Conservation (phyloP, 495 filamentous ascomycete genomes). For the Glonium stellatum region DNA sequence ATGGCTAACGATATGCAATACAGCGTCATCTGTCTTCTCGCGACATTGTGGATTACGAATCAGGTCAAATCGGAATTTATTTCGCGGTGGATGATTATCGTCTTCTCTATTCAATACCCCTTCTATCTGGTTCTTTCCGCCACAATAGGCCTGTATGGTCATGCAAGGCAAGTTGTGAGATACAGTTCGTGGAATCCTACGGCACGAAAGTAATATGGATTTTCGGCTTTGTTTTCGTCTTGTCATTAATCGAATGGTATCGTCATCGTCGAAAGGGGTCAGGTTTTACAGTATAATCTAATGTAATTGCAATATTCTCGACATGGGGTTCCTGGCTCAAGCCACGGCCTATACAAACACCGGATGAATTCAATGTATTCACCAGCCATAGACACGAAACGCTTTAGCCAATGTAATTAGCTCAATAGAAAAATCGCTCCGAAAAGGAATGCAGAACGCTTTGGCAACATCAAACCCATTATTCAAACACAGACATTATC, state of each 20-base stretch:
- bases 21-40: slow-evolving; percentile 28
- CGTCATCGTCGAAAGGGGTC: not conserved
- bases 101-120: slow-evolving; percentile 32
- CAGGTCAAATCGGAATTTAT: slow-evolving; percentile 33
- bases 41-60: slow-evolving; percentile 33
- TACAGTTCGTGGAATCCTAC: slow-evolving; percentile 38
- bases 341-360: too few species aligned
- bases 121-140: slow-evolving; percentile 33
- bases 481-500: too few species aligned
- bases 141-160: slow-evolving; percentile 34
- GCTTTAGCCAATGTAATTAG: too few species aligned
- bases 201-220: slow-evolving; percentile 19
- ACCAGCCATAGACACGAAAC: too few species aligned
- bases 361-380: too few species aligned
- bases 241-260: not conserved
- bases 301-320: not conserved
- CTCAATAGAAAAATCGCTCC: too few species aligned
- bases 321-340: too few species aligned
- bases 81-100: slow-evolving; percentile 25
- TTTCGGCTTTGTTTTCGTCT: not conserved
- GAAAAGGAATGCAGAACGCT: too few species aligned
- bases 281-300: not conserved
- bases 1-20: slow-evolving; percentile 8
- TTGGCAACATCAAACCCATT: too few species aligned
- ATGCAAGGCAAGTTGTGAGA: slow-evolving; percentile 34